Evolutionary conservation across 2,329 filamentous ascomycete genomes (phyloP).

Genomic region (Colletotrichum tropicale): DNA sequence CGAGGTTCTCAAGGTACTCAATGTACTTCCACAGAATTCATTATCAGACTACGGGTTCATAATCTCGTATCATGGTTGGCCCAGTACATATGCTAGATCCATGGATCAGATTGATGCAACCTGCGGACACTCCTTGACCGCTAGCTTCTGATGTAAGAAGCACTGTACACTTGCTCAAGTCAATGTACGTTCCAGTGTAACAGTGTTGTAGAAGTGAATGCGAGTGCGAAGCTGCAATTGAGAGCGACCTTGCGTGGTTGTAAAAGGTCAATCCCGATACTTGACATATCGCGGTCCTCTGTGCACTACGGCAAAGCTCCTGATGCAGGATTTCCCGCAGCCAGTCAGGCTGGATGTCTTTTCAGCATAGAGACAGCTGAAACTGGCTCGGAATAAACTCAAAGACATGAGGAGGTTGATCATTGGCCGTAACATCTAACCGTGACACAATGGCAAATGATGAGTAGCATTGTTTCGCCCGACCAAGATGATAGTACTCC

Average conservation of each 20-base stretch:
- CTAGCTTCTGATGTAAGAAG: background rate
- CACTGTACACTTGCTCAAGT: background rate
- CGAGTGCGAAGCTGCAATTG: background rate
- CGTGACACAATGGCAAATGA: background rate
- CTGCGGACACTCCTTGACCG: background rate
- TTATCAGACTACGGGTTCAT: background rate
- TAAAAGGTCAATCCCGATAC: background rate
- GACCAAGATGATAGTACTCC: background rate
- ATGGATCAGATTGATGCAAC: background rate
- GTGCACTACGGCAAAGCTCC: background rate
- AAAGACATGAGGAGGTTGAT: background rate
- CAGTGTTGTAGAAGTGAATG: background rate
- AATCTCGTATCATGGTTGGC: background rate
- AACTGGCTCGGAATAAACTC: rapidly evolving
- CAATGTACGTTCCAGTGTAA: background rate
- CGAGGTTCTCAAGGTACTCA: background rate
- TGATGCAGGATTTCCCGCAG: background rate
- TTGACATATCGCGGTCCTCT: background rate
- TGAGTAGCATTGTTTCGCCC: background rate
- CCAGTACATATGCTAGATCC: background rate
- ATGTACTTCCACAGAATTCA: background rate
- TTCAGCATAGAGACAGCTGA: background rate
- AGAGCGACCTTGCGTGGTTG: background rate
- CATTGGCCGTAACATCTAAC: background rate
- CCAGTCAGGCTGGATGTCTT: rapidly evolving